Evolutionary conservation across 2,329 filamentous ascomycete genomes (phyloP).

Genomic region (Exutisphaerella laricina): DNA sequence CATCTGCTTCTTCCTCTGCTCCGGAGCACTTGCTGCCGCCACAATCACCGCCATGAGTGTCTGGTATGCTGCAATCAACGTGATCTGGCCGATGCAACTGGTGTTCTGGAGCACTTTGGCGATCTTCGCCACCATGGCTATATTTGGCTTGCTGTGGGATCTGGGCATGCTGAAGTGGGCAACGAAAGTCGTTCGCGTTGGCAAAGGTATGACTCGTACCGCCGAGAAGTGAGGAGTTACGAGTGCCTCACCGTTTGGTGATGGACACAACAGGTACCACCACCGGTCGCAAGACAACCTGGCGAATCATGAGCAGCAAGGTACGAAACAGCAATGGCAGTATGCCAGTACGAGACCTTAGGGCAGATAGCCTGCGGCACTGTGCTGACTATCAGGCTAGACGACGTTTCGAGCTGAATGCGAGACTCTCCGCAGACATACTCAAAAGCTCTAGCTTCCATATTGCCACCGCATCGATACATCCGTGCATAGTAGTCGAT

Average conservation of each 20-base stretch:
- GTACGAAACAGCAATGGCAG: too few relatives aligned
- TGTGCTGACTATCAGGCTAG: neutral
- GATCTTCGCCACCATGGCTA: neutral
- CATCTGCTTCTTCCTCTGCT: constrained; percentile 3
- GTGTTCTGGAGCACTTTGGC: neutral
- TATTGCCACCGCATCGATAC: too few relatives aligned
- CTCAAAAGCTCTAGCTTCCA: too few relatives aligned
- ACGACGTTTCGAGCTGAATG: neutral
- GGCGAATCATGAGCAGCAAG: neutral
- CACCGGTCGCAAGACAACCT: neutral
- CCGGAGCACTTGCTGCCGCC: neutral
- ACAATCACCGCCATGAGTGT: neutral
- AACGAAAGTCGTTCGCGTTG: neutral
- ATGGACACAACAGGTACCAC: neutral
- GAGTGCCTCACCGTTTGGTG: too few relatives aligned
- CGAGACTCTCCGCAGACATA: too few relatives aligned
- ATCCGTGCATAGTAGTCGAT: too few relatives aligned
- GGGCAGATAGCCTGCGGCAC: neutral
- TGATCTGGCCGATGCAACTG: constrained; percentile 2
- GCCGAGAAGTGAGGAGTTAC: neutral
- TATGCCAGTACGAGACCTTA: neutral
- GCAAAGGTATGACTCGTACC: neutral
- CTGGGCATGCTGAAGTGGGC: constrained; percentile 2
- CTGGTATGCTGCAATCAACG: neutral
- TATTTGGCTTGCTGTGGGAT: constrained; percentile 1